phyloP scores from a whole-genome alignment of 1,139 yeast genomes.

The Debaryomyces subglobosus region DNA sequence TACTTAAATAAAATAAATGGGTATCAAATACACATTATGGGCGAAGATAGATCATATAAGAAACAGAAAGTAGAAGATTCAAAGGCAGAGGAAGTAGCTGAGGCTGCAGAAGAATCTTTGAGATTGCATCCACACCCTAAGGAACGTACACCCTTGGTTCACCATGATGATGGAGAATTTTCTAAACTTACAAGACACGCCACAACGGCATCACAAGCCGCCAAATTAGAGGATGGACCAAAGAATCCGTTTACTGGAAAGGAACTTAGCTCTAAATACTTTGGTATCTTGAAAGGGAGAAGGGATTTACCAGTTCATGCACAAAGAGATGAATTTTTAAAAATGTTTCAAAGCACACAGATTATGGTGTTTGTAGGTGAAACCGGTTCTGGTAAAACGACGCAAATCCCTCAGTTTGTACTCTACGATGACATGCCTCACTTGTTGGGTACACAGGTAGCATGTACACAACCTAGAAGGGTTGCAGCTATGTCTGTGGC shows the following conservation, averaged over 20 bases:
- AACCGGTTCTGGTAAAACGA: constrained; percentile 97
- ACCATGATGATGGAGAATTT: constrained; percentile 61
- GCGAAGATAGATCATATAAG: constrained; percentile 22
- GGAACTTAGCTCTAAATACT: constrained; percentile 63
- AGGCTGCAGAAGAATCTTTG: constrained; percentile 50
- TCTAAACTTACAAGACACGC: constrained; percentile 57
- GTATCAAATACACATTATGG: constrained; percentile 9
- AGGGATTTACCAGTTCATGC: constrained; percentile 92
- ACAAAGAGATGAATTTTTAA: constrained; percentile 85
- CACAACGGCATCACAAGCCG: constrained; percentile 77
- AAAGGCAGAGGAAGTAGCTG: constrained; percentile 26
- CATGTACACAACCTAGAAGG: constrained; percentile 97
- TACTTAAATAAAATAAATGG: neutral
- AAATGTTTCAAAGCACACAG: constrained; percentile 82
- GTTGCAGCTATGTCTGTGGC: constrained; percentile 99
- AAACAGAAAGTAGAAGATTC: constrained; percentile 23
- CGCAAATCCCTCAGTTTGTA: constrained; percentile 96
- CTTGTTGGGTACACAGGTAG: constrained; percentile 75
- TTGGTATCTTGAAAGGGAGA: constrained; percentile 74
- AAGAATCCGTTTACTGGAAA: constrained; percentile 80
- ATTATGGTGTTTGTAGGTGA: constrained; percentile 99
- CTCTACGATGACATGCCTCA: constrained; percentile 91
- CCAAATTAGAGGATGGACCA: constrained; percentile 60
- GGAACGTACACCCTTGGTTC: constrained; percentile 19
- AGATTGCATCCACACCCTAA: constrained; percentile 37